Evolutionary conservation across 1,139 yeast species (phyloP).

Genomic region (Suhomyces taliae): DNA sequence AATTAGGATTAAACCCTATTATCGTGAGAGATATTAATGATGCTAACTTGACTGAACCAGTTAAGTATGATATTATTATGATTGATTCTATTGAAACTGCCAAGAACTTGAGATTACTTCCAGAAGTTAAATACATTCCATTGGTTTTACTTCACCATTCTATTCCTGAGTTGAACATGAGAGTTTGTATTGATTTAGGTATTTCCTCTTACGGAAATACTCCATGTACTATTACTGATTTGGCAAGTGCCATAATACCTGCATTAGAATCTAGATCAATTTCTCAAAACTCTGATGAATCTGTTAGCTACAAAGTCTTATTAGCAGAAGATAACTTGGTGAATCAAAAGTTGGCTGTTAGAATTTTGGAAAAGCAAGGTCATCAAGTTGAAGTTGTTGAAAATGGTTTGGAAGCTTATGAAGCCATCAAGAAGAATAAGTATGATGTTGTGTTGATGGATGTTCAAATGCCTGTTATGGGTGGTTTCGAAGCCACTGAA

Average conservation of each 20-base stretch:
- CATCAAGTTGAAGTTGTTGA: slow-evolving; percentile 82
- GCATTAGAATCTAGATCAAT: slow-evolving; percentile 82
- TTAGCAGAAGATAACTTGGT: slow-evolving; percentile 87
- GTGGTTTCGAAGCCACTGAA: slow-evolving; percentile 89
- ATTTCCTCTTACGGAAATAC: slow-evolving; percentile 86
- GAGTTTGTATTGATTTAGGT: slow-evolving; percentile 80
- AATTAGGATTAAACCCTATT: slow-evolving; percentile 49
- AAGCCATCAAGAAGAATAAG: slow-evolving; percentile 63
- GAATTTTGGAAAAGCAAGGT: slow-evolving; percentile 79
- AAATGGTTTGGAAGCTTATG: slow-evolving; percentile 80
- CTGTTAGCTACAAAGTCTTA: slow-evolving; percentile 69
- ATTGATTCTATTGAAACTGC: slow-evolving; percentile 80
- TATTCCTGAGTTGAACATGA: slow-evolving; percentile 76
- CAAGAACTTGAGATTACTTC: slow-evolving; percentile 60
- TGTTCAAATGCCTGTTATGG: slow-evolving; percentile 95
- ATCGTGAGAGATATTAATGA: slow-evolving; percentile 53
- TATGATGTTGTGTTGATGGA: slow-evolving; percentile 89
- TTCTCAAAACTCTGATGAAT: slow-evolving; percentile 77
- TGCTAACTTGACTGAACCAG: slow-evolving; percentile 53
- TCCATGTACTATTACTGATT: slow-evolving; percentile 77
- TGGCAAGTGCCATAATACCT: slow-evolving; percentile 80
- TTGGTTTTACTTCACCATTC: slow-evolving; percentile 75
- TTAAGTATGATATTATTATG: slow-evolving; percentile 74
- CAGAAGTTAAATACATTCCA: slow-evolving; percentile 81
- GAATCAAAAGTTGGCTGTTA: slow-evolving; percentile 81